phyloP scores from a whole-genome alignment of 106 monocot species.

The Narthecium ossifragum region DNA sequence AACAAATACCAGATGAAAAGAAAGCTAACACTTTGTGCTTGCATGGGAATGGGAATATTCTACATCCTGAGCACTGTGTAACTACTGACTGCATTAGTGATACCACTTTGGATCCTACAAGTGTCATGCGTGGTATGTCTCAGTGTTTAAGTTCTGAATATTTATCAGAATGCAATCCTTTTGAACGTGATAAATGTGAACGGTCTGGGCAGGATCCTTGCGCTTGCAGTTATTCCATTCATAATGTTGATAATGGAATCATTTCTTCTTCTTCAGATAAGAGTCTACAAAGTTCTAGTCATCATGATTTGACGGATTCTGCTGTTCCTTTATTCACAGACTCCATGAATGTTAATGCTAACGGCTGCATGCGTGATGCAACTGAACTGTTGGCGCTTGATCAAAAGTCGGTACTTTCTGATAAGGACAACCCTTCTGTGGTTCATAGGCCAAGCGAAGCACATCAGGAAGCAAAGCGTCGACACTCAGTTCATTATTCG shows the following conservation, averaged over 20 bases:
- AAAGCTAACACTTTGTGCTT: conserved; percentile 10
- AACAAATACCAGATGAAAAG: too few species aligned
- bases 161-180: background rate
- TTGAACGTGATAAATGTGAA: conserved; percentile 4
- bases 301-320: conserved; percentile 12
- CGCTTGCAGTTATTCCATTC: background rate
- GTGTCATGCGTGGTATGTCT: conserved; percentile 1
- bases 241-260: background rate
- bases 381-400: too few species aligned
- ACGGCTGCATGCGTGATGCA: background rate
- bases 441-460: conserved; percentile 9
- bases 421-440: conserved; percentile 8
- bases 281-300: conserved; percentile 4
- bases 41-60: conserved; percentile 5
- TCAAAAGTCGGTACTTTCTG: too few species aligned
- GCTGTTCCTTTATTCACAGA: conserved; percentile 4
- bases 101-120: conserved; percentile 1
- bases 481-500: conserved; percentile 5
- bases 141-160: conserved; percentile 2
- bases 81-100: background rate
- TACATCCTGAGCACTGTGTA: background rate
- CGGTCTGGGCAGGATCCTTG: conserved; percentile 11
- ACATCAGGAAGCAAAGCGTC: conserved; percentile 1
- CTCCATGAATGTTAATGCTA: conserved; percentile 1
- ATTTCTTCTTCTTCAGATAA: conserved; percentile 4